phyloP scores from a whole-genome alignment of 441 rosid genomes.

The Erodium texanum region DNA sequence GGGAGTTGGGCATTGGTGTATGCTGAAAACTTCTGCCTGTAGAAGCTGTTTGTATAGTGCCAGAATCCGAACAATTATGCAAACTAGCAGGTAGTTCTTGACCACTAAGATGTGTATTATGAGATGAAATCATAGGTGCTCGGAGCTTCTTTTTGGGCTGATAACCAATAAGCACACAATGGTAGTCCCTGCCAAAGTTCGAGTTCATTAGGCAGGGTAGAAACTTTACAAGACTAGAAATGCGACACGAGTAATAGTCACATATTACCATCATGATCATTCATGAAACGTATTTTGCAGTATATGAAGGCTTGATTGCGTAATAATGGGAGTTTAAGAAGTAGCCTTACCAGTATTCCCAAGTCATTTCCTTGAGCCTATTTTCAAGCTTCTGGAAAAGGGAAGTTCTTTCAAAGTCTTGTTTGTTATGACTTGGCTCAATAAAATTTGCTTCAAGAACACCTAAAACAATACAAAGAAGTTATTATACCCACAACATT shows the following conservation, averaged over 20 bases:
- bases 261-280: no score
- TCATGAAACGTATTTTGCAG: no score
- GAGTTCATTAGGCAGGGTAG: conserved; percentile 13
- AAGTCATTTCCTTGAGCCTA: conserved; percentile 88
- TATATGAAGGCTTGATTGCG: background rate
- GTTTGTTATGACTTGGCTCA: conserved; percentile 94
- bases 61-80: conserved; percentile 23
- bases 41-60: conserved; percentile 25
- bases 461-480: conserved; percentile 38
- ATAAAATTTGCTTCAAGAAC: conserved; percentile 87
- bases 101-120: conserved; percentile 20
- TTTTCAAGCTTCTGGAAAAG: conserved; percentile 90
- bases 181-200: conserved; percentile 54
- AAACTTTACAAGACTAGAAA: background rate
- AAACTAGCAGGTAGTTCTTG: conserved; percentile 24
- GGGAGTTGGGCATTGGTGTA: background rate
- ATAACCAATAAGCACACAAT: conserved; percentile 81
- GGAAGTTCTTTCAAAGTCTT: conserved; percentile 92
- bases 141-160: conserved; percentile 42
- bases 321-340: background rate
- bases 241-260: no score
- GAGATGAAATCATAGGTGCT: conserved; percentile 18
- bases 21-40: conserved; percentile 26
- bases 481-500: conserved; percentile 15
- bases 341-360: conserved; percentile 68